Conservation (phyloP, 257 asterid genomes). For the Petrea volubilis region DNA sequence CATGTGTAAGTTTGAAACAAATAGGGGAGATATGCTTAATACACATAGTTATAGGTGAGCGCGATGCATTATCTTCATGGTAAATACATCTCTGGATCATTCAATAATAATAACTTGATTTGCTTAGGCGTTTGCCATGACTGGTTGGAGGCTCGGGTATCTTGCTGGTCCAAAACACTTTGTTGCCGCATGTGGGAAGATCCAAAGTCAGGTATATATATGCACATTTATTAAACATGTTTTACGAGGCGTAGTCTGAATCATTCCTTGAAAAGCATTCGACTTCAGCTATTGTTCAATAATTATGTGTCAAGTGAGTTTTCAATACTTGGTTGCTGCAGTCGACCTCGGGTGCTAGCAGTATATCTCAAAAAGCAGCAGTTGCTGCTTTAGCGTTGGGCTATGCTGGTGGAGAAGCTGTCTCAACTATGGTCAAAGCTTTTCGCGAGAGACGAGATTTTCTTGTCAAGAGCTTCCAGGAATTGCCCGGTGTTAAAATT, state of each 20-base stretch:
- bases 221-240: not conserved
- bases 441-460: conserved; percentile 88
- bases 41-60: too few species aligned
- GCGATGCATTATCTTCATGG: too few species aligned
- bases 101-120: conserved; percentile 16
- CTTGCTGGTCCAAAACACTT: conserved; percentile 96
- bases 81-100: conserved; percentile 9
- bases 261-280: too few species aligned
- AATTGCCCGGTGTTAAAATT: conserved; percentile 72
- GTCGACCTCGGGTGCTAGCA: conserved; percentile 98
- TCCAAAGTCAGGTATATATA: conserved; percentile 86
- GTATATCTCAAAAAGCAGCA: conserved; percentile 89
- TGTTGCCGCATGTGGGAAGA: conserved; percentile 85
- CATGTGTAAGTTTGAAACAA: too few species aligned
- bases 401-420: conserved; percentile 93
- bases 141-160: conserved; percentile 99
- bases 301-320: too few species aligned
- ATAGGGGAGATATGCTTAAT: too few species aligned
- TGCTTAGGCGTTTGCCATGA: conserved; percentile 87
- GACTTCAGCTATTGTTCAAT: too few species aligned
- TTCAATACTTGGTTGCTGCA: conserved; percentile 23
- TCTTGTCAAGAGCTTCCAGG: conserved; percentile 79
- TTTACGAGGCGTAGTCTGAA: not conserved
- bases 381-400: conserved; percentile 96
- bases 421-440: conserved; percentile 79